A percentile compares a stretch with the other conserved stretches of the same genome.
Evolutionary conservation across 73 alveolate species (phyloP).

Genomic region (Stentor roeselii): DNA sequence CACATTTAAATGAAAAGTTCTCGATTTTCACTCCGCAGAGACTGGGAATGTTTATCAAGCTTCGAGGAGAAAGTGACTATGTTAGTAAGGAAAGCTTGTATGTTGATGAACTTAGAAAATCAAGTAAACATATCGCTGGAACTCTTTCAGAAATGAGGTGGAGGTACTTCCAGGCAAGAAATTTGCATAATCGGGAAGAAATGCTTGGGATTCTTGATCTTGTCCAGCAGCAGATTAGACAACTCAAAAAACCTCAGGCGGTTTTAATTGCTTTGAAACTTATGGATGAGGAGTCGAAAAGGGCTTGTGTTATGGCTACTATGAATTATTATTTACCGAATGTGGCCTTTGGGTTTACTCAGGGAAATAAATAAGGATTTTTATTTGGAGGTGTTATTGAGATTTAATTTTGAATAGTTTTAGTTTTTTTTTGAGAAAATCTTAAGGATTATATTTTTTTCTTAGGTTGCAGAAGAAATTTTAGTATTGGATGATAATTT

Average conservation of each 20-base stretch:
- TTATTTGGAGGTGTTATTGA: no score
- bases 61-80: neutral
- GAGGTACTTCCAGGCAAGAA: neutral
- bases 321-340: neutral
- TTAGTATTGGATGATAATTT: no score
- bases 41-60: neutral
- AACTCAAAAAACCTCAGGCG: neutral
- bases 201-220: neutral
- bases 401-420: no score
- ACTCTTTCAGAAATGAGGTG: conserved; percentile 8
- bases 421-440: no score
- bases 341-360: neutral
- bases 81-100: neutral
- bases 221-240: neutral
- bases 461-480: no score
- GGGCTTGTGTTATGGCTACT: neutral
- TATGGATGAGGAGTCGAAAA: conserved; percentile 16
- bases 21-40: neutral
- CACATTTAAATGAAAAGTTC: neutral
- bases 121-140: neutral
- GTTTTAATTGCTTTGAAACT: neutral
- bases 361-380: no score
- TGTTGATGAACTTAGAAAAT: neutral
- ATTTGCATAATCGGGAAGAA: neutral
- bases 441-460: no score